phyloP scores from a whole-genome alignment of 176 grass and related monocot genomes.

The Pontederia paniculata region DNA sequence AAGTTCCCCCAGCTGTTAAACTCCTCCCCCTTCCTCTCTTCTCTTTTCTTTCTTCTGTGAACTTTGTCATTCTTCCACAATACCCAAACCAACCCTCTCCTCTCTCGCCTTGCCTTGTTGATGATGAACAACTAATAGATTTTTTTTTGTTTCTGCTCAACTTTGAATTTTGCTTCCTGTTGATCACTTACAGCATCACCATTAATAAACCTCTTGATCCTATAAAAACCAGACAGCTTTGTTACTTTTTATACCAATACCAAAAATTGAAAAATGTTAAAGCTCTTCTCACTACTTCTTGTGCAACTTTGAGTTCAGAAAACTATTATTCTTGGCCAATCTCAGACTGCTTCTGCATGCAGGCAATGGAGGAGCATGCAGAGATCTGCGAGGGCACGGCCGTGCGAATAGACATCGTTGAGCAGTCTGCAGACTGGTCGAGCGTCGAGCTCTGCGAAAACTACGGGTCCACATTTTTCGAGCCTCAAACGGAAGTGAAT shows the following conservation, averaged over 20 bases:
- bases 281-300: no score
- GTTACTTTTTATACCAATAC: no score
- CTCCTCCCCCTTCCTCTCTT: neutral
- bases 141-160: neutral
- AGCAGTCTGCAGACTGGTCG: neutral
- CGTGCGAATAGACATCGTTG: slow-evolving; percentile 5
- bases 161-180: no score
- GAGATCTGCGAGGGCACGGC: neutral
- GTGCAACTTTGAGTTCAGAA: no score
- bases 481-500: slow-evolving; percentile 6
- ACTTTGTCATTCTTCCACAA: no score
- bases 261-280: no score
- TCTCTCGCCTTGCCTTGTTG: neutral
- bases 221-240: no score
- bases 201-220: no score
- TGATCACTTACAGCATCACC: no score
- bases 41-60: no score
- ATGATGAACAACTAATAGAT: neutral
- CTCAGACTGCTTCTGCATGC: neutral
- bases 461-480: slow-evolving; percentile 3
- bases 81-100: no score
- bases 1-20: neutral
- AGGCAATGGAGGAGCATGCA: neutral
- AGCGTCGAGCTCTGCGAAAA: neutral
- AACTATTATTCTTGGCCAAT: neutral